These are phyloP conservation scores for Suhomyces ambrosiae DNA, from an alignment of 1,139 yeast genomes.

Conservation along the genomic window DNA sequence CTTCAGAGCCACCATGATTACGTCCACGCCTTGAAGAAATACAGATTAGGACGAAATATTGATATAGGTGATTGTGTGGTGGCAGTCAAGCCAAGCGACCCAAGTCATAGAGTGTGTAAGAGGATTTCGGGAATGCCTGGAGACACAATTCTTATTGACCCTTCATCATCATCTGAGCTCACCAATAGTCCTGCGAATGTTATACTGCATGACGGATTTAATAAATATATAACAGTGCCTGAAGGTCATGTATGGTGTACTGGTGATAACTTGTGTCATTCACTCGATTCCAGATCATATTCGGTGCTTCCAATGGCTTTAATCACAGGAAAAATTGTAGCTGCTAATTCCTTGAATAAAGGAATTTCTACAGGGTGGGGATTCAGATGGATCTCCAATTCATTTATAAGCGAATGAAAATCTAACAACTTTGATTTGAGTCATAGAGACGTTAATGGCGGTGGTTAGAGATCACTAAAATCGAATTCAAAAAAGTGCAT, in stretches of 20 bases:
- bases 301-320: slow-evolving; percentile 87
- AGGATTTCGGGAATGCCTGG: slow-evolving; percentile 97
- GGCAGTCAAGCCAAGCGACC: slow-evolving; percentile 88
- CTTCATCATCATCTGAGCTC: slow-evolving; percentile 60
- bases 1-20: slow-evolving; percentile 72
- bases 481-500: too few species aligned
- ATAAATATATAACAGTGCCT: slow-evolving; percentile 69
- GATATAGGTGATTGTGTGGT: slow-evolving; percentile 86
- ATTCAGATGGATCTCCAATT: slow-evolving; percentile 56
- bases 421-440: too few species aligned
- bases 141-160: slow-evolving; percentile 78
- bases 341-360: slow-evolving; percentile 51
- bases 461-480: too few species aligned
- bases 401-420: slow-evolving; percentile 27
- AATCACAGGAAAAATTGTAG: slow-evolving; percentile 85
- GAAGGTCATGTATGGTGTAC: slow-evolving; percentile 97
- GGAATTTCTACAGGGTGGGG: slow-evolving; percentile 44
- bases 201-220: slow-evolving; percentile 46
- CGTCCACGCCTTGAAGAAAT: slow-evolving; percentile 72
- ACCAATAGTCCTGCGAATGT: slow-evolving; percentile 41
- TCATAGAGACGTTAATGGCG: too few species aligned
- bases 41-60: slow-evolving; percentile 59
- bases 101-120: slow-evolving; percentile 83
- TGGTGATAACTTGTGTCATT: slow-evolving; percentile 87
- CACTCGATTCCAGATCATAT: slow-evolving; percentile 89